Conservation (phyloP, 257 asterid species). For the Solanum dulcamara region DNA sequence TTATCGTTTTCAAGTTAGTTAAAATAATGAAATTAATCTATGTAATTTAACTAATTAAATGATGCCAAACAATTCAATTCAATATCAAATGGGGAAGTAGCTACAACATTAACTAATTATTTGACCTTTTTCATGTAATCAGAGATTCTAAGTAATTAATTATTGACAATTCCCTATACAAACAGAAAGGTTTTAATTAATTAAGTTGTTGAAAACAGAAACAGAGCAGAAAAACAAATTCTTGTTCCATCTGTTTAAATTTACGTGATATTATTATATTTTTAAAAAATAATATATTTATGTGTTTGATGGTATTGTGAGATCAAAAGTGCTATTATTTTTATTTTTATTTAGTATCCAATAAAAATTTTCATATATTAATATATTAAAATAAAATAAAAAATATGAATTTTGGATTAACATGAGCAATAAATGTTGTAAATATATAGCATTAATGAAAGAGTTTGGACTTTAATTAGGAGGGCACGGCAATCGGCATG, state of each 20-base stretch:
- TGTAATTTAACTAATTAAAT: neutral
- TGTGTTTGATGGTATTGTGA: neutral
- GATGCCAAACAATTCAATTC: neutral
- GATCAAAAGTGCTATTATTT: neutral
- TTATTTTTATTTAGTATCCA: neutral
- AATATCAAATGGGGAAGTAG: neutral
- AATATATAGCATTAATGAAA: neutral
- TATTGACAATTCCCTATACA: neutral
- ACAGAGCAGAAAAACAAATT: neutral
- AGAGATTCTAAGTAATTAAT: neutral
- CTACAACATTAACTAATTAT: neutral
- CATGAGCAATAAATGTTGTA: neutral
- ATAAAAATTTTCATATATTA: neutral
- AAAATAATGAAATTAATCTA: neutral
- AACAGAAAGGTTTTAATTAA: neutral
- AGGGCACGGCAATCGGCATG: neutral
- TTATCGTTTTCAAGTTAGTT: neutral
- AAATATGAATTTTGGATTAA: neutral
- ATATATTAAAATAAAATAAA: neutral
- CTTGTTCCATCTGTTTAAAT: neutral
- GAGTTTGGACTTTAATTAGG: neutral
- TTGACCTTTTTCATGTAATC: neutral
- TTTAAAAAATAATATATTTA: neutral
- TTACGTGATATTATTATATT: neutral
- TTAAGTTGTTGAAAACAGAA: neutral